Percentiles rank a stretch among this genome's conserved stretches.
Evolutionary conservation across 2,329 filamentous ascomycete genomes (phyloP).

Genomic region (Fusarium nelsonii): DNA sequence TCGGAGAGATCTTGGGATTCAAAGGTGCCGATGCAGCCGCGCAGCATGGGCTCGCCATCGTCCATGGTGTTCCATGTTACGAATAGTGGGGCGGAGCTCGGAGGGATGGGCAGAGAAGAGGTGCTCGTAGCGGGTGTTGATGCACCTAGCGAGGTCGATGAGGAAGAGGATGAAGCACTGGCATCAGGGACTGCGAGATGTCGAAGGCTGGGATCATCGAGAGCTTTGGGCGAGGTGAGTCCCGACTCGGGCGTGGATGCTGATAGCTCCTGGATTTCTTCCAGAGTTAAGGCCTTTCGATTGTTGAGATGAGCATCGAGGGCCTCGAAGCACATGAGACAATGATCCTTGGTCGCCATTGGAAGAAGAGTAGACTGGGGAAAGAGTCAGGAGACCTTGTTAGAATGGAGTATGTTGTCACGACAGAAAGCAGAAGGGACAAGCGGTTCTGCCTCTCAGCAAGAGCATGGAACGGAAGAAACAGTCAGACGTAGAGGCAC

Average conservation of each 20-base stretch:
- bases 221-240: conserved; percentile 38
- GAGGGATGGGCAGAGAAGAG: conserved; percentile 54
- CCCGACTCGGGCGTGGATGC: conserved; percentile 50
- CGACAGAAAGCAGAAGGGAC: conserved; percentile 23
- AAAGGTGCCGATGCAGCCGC: conserved; percentile 97
- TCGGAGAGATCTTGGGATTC: conserved; percentile 78
- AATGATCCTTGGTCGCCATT: conserved; percentile 90
- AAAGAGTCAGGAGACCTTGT: conserved; percentile 19
- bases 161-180: conserved; percentile 53
- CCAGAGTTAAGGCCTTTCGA: conserved; percentile 74
- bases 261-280: conserved; percentile 77
- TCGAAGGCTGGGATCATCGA: conserved; percentile 58
- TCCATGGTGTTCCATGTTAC: conserved; percentile 90
- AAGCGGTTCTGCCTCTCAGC: conserved; percentile 18
- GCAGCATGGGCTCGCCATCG: conserved; percentile 67
- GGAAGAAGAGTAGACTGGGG: conserved; percentile 11
- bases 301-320: conserved; percentile 81
- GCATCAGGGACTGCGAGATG: conserved; percentile 54
- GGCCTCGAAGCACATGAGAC: conserved; percentile 92
- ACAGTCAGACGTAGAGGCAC: conserved; percentile 17
- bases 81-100: conserved; percentile 79
- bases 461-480: conserved; percentile 28
- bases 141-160: conserved; percentile 58
- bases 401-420: conserved; percentile 22
- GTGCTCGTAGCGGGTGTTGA: conserved; percentile 62